Evolutionary conservation across 805 yeast species (phyloP), one percentile per base, ranked within the genome.

Genomic region (Debaryomyces prosopidis): DNA sequence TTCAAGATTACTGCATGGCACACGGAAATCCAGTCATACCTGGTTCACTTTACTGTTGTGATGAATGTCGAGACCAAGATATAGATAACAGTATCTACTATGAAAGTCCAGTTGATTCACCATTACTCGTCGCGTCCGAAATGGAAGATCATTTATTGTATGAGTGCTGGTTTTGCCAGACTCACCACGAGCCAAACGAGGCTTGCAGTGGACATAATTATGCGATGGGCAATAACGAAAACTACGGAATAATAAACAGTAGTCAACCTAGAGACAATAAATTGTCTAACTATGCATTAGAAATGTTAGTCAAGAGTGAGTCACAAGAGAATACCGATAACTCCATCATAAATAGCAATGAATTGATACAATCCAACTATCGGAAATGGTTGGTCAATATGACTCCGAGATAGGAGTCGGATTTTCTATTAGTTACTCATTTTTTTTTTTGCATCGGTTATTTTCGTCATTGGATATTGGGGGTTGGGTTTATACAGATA

Each of bases 361-460:
- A 56, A 32, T 43, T 55, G 14, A 50, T 59, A 9, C 52, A 48
- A 40, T 33, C 50, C 1, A 62, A 62, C 44, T 62, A 62, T 43
- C 49, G 60, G 41, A 61, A 60, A 45, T 62, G 66, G 65, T 53
- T 62, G 38, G 45, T 58, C 17, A 49, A 51, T 16, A 40, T 55
- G 30, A 33, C 52, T 19, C 55, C 57, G 12, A 34, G 42, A 34
- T 34, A 34, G 23, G 23, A 18, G 12, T 7, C 8, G n/a, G 4
- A n/a, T 34, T 34, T 17, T n/a, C 37, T 34, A 11, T 12, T 11
- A 30, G 16, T 14, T 14, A n/a, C 12, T 30, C 33, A 30, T 30
- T n/a, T 30, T 30, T 26, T 8, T 30, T 30, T 14, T 30, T 30
- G 33, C 33, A 30, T 30, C 33, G 33, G 33, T 30, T 30, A n/a